phyloP scores from a whole-genome alignment of 345 rosid genomes.

The Iberis pinnata region DNA sequence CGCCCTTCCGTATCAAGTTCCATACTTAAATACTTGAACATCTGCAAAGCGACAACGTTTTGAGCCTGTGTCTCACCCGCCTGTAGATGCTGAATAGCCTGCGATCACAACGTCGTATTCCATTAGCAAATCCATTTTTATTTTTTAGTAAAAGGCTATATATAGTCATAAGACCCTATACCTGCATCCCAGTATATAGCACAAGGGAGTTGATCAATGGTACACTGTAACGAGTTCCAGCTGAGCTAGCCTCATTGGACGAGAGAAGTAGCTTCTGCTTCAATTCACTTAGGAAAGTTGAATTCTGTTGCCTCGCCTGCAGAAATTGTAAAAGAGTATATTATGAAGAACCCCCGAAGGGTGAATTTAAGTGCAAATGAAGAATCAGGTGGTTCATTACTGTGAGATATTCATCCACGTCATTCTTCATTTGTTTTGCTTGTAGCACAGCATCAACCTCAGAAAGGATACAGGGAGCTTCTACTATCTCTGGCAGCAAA shows the following conservation, averaged over 20 bases:
- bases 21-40: slow-evolving; percentile 62
- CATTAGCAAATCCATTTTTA: background rate
- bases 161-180: slow-evolving; percentile 16
- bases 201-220: slow-evolving; percentile 93
- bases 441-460: slow-evolving; percentile 88
- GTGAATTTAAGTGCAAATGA: background rate
- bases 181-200: slow-evolving; percentile 99
- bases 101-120: background rate
- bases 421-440: slow-evolving; percentile 75
- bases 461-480: slow-evolving; percentile 70
- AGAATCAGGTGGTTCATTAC: slow-evolving; percentile 31
- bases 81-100: slow-evolving; percentile 65
- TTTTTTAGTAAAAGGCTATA: background rate
- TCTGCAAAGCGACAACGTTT: slow-evolving; percentile 74
- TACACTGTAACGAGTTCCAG: slow-evolving; percentile 85
- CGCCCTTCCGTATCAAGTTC: slow-evolving; percentile 99
- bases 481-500: slow-evolving; percentile 83
- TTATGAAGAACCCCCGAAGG: slow-evolving; percentile 1
- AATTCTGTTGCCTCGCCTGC: slow-evolving; percentile 71
- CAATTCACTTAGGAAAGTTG: slow-evolving; percentile 65
- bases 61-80: slow-evolving; percentile 62
- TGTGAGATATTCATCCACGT: slow-evolving; percentile 91
- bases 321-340: slow-evolving; percentile 5
- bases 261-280: slow-evolving; percentile 75
- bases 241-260: slow-evolving; percentile 64